Evolutionary conservation across 1,284 basidiomycete genomes (phyloP).

Genomic region (Waitea zeae): DNA sequence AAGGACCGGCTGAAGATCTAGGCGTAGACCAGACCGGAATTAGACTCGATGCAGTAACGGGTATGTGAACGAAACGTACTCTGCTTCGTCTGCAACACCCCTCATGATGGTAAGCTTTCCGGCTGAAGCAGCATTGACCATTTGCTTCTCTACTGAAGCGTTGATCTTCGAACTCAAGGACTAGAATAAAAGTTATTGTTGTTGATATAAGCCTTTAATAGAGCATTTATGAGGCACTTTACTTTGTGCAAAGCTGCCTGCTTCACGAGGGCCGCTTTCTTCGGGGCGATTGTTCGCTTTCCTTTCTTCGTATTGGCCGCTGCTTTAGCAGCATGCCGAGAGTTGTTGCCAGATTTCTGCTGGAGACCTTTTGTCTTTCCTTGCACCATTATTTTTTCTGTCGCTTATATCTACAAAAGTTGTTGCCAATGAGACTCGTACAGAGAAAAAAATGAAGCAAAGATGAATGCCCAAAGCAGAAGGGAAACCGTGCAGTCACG

Average conservation of each 20-base stretch:
- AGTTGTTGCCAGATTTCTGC: slow-evolving; percentile 22
- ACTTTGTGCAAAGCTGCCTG: slow-evolving; percentile 57
- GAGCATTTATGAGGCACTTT: slow-evolving; percentile 4
- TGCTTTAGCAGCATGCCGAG: slow-evolving; percentile 40
- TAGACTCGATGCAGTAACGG: too few relatives aligned
- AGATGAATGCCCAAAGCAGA: too few relatives aligned
- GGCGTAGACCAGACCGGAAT: too few relatives aligned
- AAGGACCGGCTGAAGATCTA: too few relatives aligned
- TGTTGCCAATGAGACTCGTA: not conserved
- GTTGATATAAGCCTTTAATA: not conserved
- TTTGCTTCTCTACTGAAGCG: slow-evolving; percentile 76
- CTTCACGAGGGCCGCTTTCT: slow-evolving; percentile 50
- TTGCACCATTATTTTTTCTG: slow-evolving; percentile 35
- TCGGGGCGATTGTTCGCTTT: slow-evolving; percentile 49
- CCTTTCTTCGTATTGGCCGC: slow-evolving; percentile 60
- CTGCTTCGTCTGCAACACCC: slow-evolving; percentile 19
- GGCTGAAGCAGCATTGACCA: slow-evolving; percentile 72
- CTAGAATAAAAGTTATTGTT: slow-evolving; percentile 21
- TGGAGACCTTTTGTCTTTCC: slow-evolving; percentile 56
- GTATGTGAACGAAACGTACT: too few relatives aligned
- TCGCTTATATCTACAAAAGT: not conserved
- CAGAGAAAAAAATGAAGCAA: not conserved
- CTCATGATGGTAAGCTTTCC: slow-evolving; percentile 85
- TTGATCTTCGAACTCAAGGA: slow-evolving; percentile 77
- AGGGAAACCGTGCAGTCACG: too few relatives aligned